These are phyloP conservation scores for Amphirosellinia nigrospora DNA, from an alignment of 495 filamentous ascomycete species.

Conservation along the genomic window DNA sequence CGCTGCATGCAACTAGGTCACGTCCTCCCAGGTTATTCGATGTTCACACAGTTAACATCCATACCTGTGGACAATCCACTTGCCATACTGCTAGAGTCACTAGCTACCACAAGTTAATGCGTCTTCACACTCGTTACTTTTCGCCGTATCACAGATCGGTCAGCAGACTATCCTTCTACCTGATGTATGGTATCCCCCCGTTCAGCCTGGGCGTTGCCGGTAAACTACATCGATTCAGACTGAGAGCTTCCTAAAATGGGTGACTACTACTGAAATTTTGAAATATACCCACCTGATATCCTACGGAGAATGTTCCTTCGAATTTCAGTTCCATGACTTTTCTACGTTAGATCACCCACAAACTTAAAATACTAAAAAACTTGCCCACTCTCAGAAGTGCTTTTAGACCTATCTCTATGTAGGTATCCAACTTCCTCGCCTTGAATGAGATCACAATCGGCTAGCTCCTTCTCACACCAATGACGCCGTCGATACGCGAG, in stretches of 20 bases:
- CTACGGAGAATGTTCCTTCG: neutral
- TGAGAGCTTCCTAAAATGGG: constrained; percentile 1
- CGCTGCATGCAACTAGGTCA: constrained; percentile 36
- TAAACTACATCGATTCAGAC: neutral
- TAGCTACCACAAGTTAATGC: constrained; percentile 9
- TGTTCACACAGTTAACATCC: constrained; percentile 31
- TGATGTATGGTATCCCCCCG: neutral
- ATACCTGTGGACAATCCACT: constrained; percentile 29
- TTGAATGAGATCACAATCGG: neutral
- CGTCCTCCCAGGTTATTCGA: constrained; percentile 31
- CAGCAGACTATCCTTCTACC: constrained; percentile 2
- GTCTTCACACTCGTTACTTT: neutral
- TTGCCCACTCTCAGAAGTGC: neutral
- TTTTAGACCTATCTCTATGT: neutral
- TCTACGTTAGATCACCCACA: neutral
- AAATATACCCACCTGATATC: neutral
- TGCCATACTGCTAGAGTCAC: constrained; percentile 19
- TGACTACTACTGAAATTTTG: neutral
- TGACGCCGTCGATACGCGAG: constrained; percentile 2
- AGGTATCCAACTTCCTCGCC: neutral
- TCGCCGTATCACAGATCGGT: constrained; percentile 32
- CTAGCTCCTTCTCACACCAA: constrained; percentile 5
- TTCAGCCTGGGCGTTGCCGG: neutral
- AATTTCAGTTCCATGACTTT: neutral
- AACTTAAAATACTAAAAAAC: neutral